A percentile compares a stretch with the other conserved stretches of the same genome.
Conservation (phyloP, 352 stramenopile species). For the Pythium apleroticum region DNA sequence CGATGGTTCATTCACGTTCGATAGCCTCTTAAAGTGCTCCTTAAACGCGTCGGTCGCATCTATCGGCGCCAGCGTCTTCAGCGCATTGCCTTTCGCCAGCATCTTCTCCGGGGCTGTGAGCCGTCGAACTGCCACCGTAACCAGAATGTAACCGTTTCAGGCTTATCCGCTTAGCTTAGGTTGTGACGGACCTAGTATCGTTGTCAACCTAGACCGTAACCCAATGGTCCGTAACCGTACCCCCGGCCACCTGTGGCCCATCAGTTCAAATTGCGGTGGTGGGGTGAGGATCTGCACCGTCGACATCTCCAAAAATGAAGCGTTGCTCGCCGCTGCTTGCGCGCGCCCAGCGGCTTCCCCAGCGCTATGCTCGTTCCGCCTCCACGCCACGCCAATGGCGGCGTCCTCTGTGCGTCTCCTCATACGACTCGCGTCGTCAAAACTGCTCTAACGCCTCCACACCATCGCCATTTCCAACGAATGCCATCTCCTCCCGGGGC, state of each 20-base stretch:
- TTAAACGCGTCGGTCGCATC: conserved; percentile 23
- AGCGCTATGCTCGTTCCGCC: background rate
- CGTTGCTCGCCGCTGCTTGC: conserved; percentile 17
- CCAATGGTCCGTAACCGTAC: conserved; percentile 2
- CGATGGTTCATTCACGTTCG: background rate
- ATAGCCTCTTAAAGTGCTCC: conserved; percentile 13
- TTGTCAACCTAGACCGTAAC: background rate
- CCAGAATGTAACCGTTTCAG: background rate
- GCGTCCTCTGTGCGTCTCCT: background rate
- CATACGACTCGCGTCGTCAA: conserved; percentile 5
- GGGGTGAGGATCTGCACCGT: background rate
- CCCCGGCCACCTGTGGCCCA: conserved; percentile 2
- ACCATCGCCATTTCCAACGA: background rate
- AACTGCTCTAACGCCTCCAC: conserved; percentile 1
- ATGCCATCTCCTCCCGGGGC: background rate
- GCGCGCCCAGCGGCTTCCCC: conserved; percentile 15
- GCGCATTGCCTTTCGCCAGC: conserved; percentile 1
- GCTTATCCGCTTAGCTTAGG: background rate
- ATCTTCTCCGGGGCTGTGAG: background rate
- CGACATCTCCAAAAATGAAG: conserved; percentile 14
- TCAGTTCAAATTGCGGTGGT: conserved; percentile 23
- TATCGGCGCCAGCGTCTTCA: conserved; percentile 18
- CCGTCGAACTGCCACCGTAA: background rate
- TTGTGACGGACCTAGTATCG: background rate
- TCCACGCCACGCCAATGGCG: background rate